phyloP scores from a whole-genome alignment of 371 early-diverging fungal species.

The Mucor circinelloides region DNA sequence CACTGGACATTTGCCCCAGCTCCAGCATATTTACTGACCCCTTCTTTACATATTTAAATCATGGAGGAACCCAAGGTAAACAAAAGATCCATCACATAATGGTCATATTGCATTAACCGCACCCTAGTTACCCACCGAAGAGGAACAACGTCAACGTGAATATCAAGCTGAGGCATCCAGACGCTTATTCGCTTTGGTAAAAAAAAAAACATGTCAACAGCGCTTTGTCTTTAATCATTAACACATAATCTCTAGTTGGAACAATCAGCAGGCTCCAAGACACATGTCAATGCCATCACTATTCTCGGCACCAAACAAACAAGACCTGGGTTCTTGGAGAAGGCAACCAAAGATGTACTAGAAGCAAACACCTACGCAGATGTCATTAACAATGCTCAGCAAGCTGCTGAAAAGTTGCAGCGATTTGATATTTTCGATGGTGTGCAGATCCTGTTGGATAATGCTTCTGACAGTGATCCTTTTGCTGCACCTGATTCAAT shows the following conservation, averaged over 20 bases:
- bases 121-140: slow-evolving; percentile 11
- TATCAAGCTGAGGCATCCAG: slow-evolving; percentile 31
- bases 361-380: slow-evolving; percentile 66
- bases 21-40: background rate
- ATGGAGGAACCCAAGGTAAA: slow-evolving; percentile 10
- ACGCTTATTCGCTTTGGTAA: slow-evolving; percentile 38
- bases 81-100: background rate
- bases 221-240: no score
- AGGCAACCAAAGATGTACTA: slow-evolving; percentile 41
- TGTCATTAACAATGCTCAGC: slow-evolving; percentile 63
- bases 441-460: slow-evolving; percentile 72
- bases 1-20: slow-evolving; percentile 3
- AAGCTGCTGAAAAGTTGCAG: slow-evolving; percentile 62
- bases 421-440: slow-evolving; percentile 74
- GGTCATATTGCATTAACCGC: background rate
- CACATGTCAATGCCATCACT: slow-evolving; percentile 57
- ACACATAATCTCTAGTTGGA: slow-evolving; percentile 26
- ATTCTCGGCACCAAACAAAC: slow-evolving; percentile 51
- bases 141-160: slow-evolving; percentile 13
- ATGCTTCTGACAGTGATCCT: slow-evolving; percentile 51
- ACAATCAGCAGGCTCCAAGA: slow-evolving; percentile 37
- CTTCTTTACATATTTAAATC: background rate
- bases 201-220: background rate
- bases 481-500: slow-evolving; percentile 57
- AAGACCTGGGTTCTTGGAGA: slow-evolving; percentile 49